A percentile compares a stretch with the other conserved stretches of the same genome.
Evolutionary conservation across 305 asterid genomes (phyloP).

Genomic region (Solanum hybrid): DNA sequence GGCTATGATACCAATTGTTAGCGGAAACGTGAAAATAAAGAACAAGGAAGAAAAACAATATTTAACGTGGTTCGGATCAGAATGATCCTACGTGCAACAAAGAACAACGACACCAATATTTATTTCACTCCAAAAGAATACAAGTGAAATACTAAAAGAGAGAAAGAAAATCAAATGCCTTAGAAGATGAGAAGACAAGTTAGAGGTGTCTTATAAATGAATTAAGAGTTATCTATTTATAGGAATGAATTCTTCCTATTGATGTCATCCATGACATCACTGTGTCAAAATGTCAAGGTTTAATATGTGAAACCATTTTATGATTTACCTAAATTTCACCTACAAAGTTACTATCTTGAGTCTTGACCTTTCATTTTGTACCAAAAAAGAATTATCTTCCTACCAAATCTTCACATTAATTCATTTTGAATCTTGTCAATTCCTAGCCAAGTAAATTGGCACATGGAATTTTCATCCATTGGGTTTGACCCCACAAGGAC

Average conservation of each 20-base stretch:
- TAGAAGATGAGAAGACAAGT: background rate
- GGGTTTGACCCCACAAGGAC: background rate
- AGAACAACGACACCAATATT: background rate
- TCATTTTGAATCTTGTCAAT: background rate
- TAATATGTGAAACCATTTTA: background rate
- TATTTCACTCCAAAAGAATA: background rate
- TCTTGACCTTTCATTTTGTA: background rate
- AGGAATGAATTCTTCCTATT: background rate
- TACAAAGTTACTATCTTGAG: too few relatives aligned
- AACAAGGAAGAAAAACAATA: background rate
- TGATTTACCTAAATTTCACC: background rate
- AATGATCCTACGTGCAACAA: background rate
- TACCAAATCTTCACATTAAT: background rate
- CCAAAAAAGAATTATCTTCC: background rate
- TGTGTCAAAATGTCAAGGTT: background rate
- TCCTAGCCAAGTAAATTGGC: background rate
- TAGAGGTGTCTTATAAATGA: background rate
- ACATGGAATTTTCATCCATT: background rate
- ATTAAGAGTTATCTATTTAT: background rate
- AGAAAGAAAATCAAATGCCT: background rate
- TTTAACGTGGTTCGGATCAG: background rate
- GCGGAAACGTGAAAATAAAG: background rate
- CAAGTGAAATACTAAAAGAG: background rate
- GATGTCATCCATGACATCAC: background rate
- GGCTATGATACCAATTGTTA: background rate